Percentiles rank a stretch among this genome's conserved stretches.
phyloP scores from a whole-genome alignment of 2,329 filamentous ascomycete genomes.

The Trichoderma polysporum region DNA sequence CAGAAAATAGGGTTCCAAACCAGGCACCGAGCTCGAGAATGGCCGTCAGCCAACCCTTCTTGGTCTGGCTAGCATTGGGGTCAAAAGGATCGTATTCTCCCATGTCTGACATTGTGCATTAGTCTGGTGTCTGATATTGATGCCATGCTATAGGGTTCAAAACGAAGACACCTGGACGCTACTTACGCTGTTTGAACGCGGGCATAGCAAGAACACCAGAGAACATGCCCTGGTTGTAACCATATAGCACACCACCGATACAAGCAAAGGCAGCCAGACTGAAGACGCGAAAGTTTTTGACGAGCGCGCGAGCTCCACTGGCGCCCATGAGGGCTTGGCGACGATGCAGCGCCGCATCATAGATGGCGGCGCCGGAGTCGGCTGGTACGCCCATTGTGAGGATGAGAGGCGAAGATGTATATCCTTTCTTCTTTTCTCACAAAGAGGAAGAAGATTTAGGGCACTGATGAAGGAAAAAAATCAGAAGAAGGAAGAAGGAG shows the following conservation, averaged over 20 bases:
- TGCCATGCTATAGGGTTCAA: not conserved
- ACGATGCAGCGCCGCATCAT: constrained; percentile 53
- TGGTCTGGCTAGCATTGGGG: constrained; percentile 46
- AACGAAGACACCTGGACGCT: not conserved
- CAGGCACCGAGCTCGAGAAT: constrained; percentile 77
- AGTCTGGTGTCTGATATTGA: constrained; percentile 45
- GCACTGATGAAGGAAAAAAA: not conserved
- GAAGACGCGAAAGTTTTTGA: constrained; percentile 62
- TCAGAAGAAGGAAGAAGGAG: not conserved
- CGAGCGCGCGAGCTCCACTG: constrained; percentile 50
- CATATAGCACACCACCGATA: constrained; percentile 62
- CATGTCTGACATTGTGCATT: constrained; percentile 46
- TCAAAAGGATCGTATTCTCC: constrained; percentile 51
- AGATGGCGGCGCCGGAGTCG: constrained; percentile 28
- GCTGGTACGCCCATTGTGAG: constrained; percentile 23
- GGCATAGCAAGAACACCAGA: constrained; percentile 63
- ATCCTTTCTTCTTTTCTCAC: not conserved
- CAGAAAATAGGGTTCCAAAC: constrained; percentile 69
- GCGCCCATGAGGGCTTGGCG: constrained; percentile 55
- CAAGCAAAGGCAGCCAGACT: constrained; percentile 62
- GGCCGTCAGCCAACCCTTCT: constrained; percentile 61
- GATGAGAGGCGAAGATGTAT: not conserved
- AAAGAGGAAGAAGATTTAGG: not conserved
- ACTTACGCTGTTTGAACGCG: constrained; percentile 51
- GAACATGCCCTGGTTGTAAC: constrained; percentile 68